Evolutionary conservation across 805 yeast genomes (phyloP).

Genomic region (Candida easanensis): DNA sequence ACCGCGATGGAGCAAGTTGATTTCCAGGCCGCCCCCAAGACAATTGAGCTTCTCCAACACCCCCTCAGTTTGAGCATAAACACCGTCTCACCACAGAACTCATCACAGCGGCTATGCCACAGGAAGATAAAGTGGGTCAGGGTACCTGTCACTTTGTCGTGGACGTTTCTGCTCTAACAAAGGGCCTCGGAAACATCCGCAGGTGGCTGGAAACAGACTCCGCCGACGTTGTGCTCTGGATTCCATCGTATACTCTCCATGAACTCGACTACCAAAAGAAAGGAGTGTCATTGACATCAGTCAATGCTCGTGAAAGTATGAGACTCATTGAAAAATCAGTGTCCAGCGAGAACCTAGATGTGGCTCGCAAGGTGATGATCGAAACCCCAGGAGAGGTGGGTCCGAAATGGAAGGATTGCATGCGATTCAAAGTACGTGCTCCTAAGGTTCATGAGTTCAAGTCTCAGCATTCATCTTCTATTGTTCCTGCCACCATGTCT

Average conservation of each 20-base stretch:
- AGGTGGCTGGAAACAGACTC: conserved; percentile 49
- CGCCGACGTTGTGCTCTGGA: conserved; percentile 38
- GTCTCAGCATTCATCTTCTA: conserved; percentile 6
- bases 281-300: conserved; percentile 52
- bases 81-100: not conserved
- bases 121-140: not conserved
- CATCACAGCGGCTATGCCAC: not conserved
- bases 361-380: conserved; percentile 29
- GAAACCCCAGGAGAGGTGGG: conserved; percentile 43
- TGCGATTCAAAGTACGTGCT: conserved; percentile 40
- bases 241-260: conserved; percentile 56
- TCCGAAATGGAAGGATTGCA: conserved; percentile 49
- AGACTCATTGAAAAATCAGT: conserved; percentile 50
- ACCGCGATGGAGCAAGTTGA: too few species aligned
- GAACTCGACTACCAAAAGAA: conserved; percentile 58
- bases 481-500: conserved; percentile 8
- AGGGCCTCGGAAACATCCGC: conserved; percentile 66
- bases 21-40: too few species aligned
- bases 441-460: conserved; percentile 48
- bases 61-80: too few species aligned
- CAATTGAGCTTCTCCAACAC: too few species aligned
- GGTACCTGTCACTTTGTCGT: conserved; percentile 41
- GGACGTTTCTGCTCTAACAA: conserved; percentile 66
- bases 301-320: conserved; percentile 65
- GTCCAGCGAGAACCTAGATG: conserved; percentile 13